Percentiles rank a stretch among this genome's conserved stretches.
phyloP scores from a whole-genome alignment of 345 rosid genomes.

The Cochlearia excelsa region DNA sequence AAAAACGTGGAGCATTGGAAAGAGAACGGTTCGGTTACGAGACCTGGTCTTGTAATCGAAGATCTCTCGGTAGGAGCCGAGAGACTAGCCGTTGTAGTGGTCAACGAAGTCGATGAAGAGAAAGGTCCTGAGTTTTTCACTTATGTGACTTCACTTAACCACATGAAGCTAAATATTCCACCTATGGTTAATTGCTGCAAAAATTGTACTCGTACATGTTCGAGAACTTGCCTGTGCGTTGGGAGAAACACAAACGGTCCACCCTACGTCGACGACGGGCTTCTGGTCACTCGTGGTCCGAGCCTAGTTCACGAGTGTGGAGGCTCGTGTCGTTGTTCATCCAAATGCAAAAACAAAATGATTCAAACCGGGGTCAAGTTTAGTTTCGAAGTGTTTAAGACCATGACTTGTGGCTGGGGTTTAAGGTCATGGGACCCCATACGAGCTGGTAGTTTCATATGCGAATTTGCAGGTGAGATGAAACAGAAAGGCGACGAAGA shows the following conservation, averaged over 20 bases:
- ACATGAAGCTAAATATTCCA: conserved; percentile 26
- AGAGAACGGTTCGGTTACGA: conserved; percentile 27
- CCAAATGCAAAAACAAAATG: conserved; percentile 37
- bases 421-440: conserved; percentile 45
- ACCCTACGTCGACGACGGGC: conserved; percentile 24
- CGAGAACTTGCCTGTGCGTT: conserved; percentile 36
- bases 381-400: conserved; percentile 45
- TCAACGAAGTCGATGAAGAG: conserved; percentile 67
- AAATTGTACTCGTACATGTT: conserved; percentile 20
- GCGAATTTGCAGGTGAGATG: conserved; percentile 46
- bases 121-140: conserved; percentile 56
- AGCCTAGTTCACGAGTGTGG: conserved; percentile 41
- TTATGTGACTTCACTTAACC: conserved; percentile 45
- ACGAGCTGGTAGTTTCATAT: conserved; percentile 44
- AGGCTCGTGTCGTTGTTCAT: conserved; percentile 39
- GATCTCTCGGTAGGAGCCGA: conserved; percentile 70
- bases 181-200: conserved; percentile 24
- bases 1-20: conserved; percentile 52
- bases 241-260: conserved; percentile 32
- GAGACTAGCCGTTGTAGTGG: conserved; percentile 46
- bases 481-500: background rate
- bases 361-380: conserved; percentile 43
- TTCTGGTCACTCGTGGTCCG: conserved; percentile 26
- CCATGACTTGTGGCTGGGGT: conserved; percentile 42
- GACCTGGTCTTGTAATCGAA: conserved; percentile 47